These are phyloP conservation scores for Eimeria sp. DNA, from an alignment of 169 alveolate species.

Conservation along the genomic window DNA sequence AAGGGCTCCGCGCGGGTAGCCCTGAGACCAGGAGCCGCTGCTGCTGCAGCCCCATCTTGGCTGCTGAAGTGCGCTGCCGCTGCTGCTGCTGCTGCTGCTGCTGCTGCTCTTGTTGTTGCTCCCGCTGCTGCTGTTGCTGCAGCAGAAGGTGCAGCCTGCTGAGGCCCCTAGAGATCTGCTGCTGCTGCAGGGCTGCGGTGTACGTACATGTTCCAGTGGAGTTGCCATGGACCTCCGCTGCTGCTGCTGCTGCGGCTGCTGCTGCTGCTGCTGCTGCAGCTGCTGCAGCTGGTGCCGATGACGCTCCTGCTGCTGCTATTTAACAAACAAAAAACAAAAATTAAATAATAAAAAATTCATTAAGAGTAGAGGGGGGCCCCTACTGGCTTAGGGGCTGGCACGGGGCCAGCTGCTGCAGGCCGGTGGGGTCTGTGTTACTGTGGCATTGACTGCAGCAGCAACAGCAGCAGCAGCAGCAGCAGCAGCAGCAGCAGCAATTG, in stretches of 20 bases:
- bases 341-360: not conserved
- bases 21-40: slow-evolving; percentile 5
- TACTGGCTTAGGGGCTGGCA: slow-evolving; percentile 3
- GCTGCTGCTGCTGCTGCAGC: too few relatives aligned
- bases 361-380: not conserved
- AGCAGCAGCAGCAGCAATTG: not conserved
- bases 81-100: too few relatives aligned
- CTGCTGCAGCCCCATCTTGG: slow-evolving; percentile 12
- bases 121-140: slow-evolving; percentile 10
- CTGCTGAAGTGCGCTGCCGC: not conserved
- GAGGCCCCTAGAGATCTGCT: slow-evolving; percentile 23
- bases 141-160: slow-evolving; percentile 21
- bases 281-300: too few relatives aligned
- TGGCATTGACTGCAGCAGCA: too few relatives aligned
- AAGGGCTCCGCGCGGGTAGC: not conserved
- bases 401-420: slow-evolving; percentile 16
- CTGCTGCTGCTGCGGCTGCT: slow-evolving; percentile 41
- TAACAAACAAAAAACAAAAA: not conserved
- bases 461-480: not conserved
- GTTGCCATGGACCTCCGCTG: slow-evolving; percentile 2
- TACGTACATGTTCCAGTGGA: not conserved
- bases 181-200: not conserved
- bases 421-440: slow-evolving; percentile 48
- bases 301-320: slow-evolving; percentile 11
- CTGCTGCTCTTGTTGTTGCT: too few relatives aligned